Evolutionary conservation across 495 filamentous ascomycete genomes (phyloP), one percentile per base, ranked within the genome.

Genomic region (Lepraria neglecta): DNA sequence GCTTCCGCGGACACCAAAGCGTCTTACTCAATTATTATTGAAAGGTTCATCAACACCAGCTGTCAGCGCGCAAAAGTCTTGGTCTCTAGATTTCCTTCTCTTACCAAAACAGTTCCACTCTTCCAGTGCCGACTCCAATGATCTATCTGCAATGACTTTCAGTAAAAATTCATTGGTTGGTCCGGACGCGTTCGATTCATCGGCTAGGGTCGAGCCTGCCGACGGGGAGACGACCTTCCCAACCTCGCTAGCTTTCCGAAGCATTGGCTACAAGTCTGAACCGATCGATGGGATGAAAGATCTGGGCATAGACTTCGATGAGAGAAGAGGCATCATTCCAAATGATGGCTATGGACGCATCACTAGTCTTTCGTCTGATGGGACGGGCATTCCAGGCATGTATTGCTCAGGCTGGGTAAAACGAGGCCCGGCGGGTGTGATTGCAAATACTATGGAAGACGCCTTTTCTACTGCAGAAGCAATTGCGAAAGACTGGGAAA

Each of bases 371-470:
- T 68, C 69, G 1, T 44, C 67, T 40, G 33, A 67, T 4, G 69
- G 70, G 2, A 59, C 64, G 3, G 70, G 67, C 42, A 73, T 95
- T 1, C 87, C 89, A 2, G 95, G 95, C 1, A 68, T 96, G 19
- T 98, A 98, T 72, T 92, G 90, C 65, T 89, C 92, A 24, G 94
- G 94, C 4, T 98, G 94, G 94, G 92, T 96, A 24, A 97, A 97
- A 74, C 80, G 90, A 46, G 94, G 94, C 1, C 95, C 94, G 0
- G 95, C 91, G 6, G 94, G 94, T 6, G 92, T 97, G 4, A 97
- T 98, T 71, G 92, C 94, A 11, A 90, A 85, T 31, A 98, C 94
- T 0, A 95, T 98, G 92, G 84, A 86, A 56, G 95, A 97, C 72
- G 95, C 92, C 0, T 97, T 97, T 68, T 80, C 82, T 19, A 96